Conservation (phyloP, 2,329 filamentous ascomycete species). For the Boeremia exigua region DNA sequence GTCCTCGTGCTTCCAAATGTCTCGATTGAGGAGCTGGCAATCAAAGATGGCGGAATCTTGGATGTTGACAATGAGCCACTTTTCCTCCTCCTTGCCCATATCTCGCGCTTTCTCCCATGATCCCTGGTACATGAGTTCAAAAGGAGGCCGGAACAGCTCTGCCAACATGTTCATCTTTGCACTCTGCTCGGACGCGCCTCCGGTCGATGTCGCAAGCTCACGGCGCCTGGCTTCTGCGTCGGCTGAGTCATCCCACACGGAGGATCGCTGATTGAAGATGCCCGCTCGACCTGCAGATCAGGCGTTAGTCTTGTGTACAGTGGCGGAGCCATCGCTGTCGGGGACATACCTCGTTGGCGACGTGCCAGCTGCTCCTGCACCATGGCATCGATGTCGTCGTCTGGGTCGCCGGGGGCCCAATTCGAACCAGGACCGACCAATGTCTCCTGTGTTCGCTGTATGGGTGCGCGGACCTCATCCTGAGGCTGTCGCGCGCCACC, state of each 20-base stretch:
- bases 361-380: conserved; percentile 70
- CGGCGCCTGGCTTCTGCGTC: conserved; percentile 57
- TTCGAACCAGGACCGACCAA: conserved; percentile 75
- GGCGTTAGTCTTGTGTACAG: conserved; percentile 35
- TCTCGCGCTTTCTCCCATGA: conserved; percentile 86
- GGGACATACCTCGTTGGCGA: conserved; percentile 41
- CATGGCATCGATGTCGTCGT: conserved; percentile 64
- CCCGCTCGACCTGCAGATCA: conserved; percentile 53
- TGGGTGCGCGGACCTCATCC: conserved; percentile 82
- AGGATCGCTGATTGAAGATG: conserved; percentile 73
- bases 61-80: conserved; percentile 95
- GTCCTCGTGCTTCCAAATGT: conserved; percentile 89
- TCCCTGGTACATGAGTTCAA: conserved; percentile 81
- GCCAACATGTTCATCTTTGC: conserved; percentile 80
- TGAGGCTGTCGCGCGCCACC: conserved; percentile 47
- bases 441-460: conserved; percentile 89
- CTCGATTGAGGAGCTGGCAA: conserved; percentile 91
- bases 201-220: conserved; percentile 66
- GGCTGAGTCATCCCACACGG: conserved; percentile 64
- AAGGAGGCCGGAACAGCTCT: conserved; percentile 90
- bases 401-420: conserved; percentile 54
- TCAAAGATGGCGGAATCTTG: conserved; percentile 94
- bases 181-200: conserved; percentile 68
- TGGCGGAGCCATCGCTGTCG: conserved; percentile 19
- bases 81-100: conserved; percentile 83